Percentiles rank a stretch among this genome's conserved stretches.
These are phyloP conservation scores for Lophiotrema nucula DNA, from an alignment of 495 filamentous ascomycete species.

Conservation along the genomic window DNA sequence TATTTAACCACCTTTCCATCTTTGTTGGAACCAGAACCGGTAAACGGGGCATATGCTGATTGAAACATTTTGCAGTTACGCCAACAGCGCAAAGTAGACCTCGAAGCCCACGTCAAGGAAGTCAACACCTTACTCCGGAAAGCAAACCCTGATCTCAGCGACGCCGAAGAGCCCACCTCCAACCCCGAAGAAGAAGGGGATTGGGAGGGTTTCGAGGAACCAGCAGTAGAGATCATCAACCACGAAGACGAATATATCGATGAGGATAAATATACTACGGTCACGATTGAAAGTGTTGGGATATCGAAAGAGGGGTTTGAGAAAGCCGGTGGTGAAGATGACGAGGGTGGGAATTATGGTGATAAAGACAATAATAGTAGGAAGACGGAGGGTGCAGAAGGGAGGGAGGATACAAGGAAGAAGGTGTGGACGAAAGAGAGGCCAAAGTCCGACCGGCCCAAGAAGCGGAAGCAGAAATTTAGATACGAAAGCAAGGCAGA, in stretches of 20 bases:
- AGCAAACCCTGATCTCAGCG: slow-evolving; percentile 52
- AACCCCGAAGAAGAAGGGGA: slow-evolving; percentile 45
- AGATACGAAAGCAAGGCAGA: slow-evolving; percentile 85
- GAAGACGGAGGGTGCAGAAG: slow-evolving; percentile 25
- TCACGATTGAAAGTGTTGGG: slow-evolving; percentile 89
- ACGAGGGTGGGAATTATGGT: slow-evolving; percentile 42
- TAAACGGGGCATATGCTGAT: background rate
- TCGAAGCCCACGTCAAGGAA: slow-evolving; percentile 73
- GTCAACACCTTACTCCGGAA: slow-evolving; percentile 60
- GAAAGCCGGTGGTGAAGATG: slow-evolving; percentile 51
- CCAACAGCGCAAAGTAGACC: slow-evolving; percentile 72
- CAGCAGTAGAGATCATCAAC: slow-evolving; percentile 50
- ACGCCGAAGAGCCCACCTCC: slow-evolving; percentile 18
- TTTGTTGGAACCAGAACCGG: background rate
- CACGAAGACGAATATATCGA: slow-evolving; percentile 94
- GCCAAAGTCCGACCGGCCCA: slow-evolving; percentile 55
- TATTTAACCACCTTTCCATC: background rate
- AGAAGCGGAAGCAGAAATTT: slow-evolving; percentile 85
- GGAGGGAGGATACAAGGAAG: slow-evolving; percentile 48
- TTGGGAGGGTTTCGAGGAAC: slow-evolving; percentile 61
- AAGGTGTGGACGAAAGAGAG: slow-evolving; percentile 50
- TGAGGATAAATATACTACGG: slow-evolving; percentile 90
- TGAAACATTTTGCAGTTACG: slow-evolving; percentile 58
- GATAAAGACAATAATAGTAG: slow-evolving; percentile 47
- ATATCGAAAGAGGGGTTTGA: slow-evolving; percentile 68